Percentiles rank a stretch among this genome's conserved stretches.
phyloP scores from a whole-genome alignment of 345 rosid genomes.

The Eucalyptus virginea region DNA sequence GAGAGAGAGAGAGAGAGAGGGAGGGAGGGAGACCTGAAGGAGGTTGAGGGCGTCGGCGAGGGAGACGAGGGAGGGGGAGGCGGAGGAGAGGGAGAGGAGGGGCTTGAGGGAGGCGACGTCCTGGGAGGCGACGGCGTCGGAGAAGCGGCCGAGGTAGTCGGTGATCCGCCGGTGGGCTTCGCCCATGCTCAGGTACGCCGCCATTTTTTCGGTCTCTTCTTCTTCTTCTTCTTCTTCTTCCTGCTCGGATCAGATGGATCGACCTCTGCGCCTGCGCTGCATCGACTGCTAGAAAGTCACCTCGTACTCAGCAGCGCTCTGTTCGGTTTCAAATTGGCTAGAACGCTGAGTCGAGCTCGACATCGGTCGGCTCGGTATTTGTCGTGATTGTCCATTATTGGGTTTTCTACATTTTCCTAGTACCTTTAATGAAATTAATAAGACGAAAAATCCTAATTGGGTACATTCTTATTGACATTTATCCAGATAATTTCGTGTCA shows the following conservation, averaged over 20 bases:
- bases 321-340: too few species aligned
- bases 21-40: conserved; percentile 26
- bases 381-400: not conserved
- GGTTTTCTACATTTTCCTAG: too few species aligned
- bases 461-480: fast-evolving
- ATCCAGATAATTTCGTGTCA: fast-evolving
- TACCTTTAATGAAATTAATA: too few species aligned
- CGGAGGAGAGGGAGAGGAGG: conserved; percentile 68
- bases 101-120: conserved; percentile 52
- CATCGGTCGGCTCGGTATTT: not conserved
- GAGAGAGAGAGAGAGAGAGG: not conserved
- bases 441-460: too few species aligned
- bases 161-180: conserved; percentile 79
- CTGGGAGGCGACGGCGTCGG: conserved; percentile 59
- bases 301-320: too few species aligned
- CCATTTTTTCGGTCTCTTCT: not conserved
- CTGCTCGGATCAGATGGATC: not conserved
- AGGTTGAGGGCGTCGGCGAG: conserved; percentile 83
- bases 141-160: conserved; percentile 66
- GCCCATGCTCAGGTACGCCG: conserved; percentile 72
- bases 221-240: not conserved
- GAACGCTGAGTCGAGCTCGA: not conserved
- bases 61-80: conserved; percentile 44
- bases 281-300: not conserved
- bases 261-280: not conserved